These are phyloP conservation scores for Kodamaea hsintzibuensis DNA, from an alignment of 805 yeast genomes.

Conservation along the genomic window DNA sequence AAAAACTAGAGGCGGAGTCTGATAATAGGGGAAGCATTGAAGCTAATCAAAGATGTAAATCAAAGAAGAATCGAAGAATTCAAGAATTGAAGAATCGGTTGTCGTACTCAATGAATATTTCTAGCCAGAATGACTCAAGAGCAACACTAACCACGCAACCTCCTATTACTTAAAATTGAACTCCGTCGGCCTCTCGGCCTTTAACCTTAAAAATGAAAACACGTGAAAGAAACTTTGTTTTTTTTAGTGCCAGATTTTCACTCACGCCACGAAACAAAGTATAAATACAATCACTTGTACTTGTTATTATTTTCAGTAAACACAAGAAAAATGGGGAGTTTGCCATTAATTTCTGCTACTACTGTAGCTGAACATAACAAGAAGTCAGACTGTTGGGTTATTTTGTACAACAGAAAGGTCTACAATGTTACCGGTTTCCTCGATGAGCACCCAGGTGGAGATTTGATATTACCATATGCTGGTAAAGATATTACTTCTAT, in stretches of 20 bases:
- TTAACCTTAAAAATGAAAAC: not conserved
- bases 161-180: not conserved
- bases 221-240: not conserved
- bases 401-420: slow-evolving; percentile 74
- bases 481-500: slow-evolving; percentile 70
- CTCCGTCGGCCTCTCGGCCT: not conserved
- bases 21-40: too few species aligned
- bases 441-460: slow-evolving; percentile 74
- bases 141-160: not conserved
- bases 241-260: not conserved
- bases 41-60: too few species aligned
- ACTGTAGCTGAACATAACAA: slow-evolving; percentile 56
- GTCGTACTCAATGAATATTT: too few species aligned
- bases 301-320: not conserved
- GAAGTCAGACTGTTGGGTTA: slow-evolving; percentile 71
- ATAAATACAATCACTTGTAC: not conserved
- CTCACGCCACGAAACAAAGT: slow-evolving; percentile 2
- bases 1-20: too few species aligned
- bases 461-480: slow-evolving; percentile 55
- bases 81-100: too few species aligned
- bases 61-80: too few species aligned
- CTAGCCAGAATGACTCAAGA: too few species aligned
- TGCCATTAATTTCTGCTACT: slow-evolving; percentile 61
- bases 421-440: slow-evolving; percentile 78
- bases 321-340: slow-evolving; percentile 13